Base-by-base conservation (phyloP, 2,329 filamentous ascomycete genomes). In the Ascochyta pisi region DNA sequence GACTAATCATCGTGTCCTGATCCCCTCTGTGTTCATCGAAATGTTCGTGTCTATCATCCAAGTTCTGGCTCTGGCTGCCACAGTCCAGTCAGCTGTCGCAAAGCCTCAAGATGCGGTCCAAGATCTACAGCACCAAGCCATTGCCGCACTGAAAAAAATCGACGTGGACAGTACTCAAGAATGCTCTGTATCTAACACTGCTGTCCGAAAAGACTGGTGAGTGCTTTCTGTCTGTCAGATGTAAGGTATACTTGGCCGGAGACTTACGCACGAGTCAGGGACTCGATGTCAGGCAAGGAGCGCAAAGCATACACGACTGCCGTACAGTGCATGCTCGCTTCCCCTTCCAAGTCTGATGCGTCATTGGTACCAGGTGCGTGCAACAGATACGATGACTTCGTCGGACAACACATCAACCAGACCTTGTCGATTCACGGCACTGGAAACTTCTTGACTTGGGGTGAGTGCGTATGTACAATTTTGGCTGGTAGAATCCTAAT, bases 361-460 rank as follows among this genome's bases (percentile, higher is more conserved):
- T 24, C 22, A 0, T 16, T 45, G 15, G 59, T 57, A 2, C 67
- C 68, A 7, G 70, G 67, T 13, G 67, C 61, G 10, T 47, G 41
- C 27, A 63, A 51, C 6, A 61, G 69, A 33, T 73, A 65, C 31
- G 68, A 71, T 41, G 69, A 73, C 37, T 69, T 71, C 47, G 60
- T 64, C 4, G 67, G 55, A 6, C 49, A 58, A 15, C 68, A 70
- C 38, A 66, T 67, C 52, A 65, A 59, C 16, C 55, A 67, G 16
- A 64, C 66, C 0, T 13, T 42, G 2, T 24, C 41, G 2, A 67
- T 70, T 4, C 67, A 69, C 29, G 43, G 39, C 4, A 70, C 58
- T 12, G 64, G 54, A 9, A 60, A 59, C 49, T 72, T 64, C 34
- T 54, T 68, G 9, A 58, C 52, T 24, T 77, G 75, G 75, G 74